These are phyloP conservation scores for Cyberlindnera saturnus DNA, from an alignment of 805 yeast species.

Conservation along the genomic window DNA sequence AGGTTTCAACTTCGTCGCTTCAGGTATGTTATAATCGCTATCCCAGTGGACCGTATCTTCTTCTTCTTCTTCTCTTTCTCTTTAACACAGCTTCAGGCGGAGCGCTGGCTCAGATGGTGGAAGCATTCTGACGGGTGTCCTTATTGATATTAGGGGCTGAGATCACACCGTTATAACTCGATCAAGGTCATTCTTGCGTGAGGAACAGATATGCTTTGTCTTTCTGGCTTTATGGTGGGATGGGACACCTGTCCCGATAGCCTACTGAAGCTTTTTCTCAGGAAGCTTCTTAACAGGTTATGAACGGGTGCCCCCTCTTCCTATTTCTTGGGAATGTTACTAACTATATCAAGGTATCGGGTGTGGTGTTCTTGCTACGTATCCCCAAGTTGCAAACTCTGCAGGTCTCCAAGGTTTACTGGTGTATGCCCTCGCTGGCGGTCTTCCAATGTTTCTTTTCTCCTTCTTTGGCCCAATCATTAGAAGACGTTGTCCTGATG, in stretches of 20 bases:
- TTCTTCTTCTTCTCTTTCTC: not conserved
- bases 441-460: conserved; percentile 81
- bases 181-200: conserved; percentile 81
- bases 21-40: conserved; percentile 53
- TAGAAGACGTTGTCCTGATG: conserved; percentile 75
- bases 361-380: conserved; percentile 80
- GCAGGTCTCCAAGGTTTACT: conserved; percentile 85
- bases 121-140: conserved; percentile 16
- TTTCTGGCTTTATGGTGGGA: conserved; percentile 3
- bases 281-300: too few relatives aligned
- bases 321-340: not conserved
- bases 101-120: conserved; percentile 9
- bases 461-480: conserved; percentile 78
- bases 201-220: conserved; percentile 35
- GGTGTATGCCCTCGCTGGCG: conserved; percentile 73
- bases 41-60: not conserved
- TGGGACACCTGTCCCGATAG: not conserved
- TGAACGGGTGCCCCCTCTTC: not conserved
- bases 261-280: not conserved
- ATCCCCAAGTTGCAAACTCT: conserved; percentile 78
- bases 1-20: conserved; percentile 84
- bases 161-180: conserved; percentile 75
- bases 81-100: conserved; percentile 8
- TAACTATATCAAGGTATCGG: conserved; percentile 63
- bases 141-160: conserved; percentile 39